phyloP scores from a whole-genome alignment of 2,329 filamentous ascomycete species.

The Colletotrichum lindemuthianum region DNA sequence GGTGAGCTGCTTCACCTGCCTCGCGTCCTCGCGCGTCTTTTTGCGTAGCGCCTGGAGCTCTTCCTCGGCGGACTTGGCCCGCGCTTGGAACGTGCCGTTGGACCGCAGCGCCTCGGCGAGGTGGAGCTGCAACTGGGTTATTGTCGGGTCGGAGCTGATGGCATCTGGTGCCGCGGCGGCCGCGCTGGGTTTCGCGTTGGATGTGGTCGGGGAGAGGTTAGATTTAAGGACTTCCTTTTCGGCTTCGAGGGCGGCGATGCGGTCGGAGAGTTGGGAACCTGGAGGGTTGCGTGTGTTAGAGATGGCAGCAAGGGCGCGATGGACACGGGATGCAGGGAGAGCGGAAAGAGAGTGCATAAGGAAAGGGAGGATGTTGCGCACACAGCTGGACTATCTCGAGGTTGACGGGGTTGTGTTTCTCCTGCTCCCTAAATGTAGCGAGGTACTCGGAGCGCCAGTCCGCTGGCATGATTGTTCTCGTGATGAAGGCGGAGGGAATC shows the following conservation, averaged over 20 bases:
- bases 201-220: constrained; percentile 40
- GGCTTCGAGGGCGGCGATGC: constrained; percentile 70
- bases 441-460: constrained; percentile 87
- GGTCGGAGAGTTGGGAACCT: constrained; percentile 75
- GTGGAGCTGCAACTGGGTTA: constrained; percentile 70
- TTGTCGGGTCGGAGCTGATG: constrained; percentile 44
- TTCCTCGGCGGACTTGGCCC: constrained; percentile 69
- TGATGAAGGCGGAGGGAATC: neutral
- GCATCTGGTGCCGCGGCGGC: constrained; percentile 22
- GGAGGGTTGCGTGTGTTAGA: neutral
- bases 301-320: constrained; percentile 5
- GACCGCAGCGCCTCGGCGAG: constrained; percentile 81
- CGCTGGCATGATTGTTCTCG: constrained; percentile 54
- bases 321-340: too few species aligned
- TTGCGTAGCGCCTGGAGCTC: constrained; percentile 73
- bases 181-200: constrained; percentile 31
- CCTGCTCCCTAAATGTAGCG: constrained; percentile 76
- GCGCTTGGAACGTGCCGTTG: constrained; percentile 72
- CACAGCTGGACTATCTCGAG: constrained; percentile 81
- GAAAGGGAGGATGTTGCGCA: constrained; percentile 52
- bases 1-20: constrained; percentile 69
- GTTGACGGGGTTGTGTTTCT: constrained; percentile 70
- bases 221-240: constrained; percentile 58
- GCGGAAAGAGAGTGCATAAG: neutral
- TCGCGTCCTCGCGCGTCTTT: constrained; percentile 68